These are phyloP conservation scores for Durio zibethinus DNA, from an alignment of 345 rosid species.

Conservation along the genomic window DNA sequence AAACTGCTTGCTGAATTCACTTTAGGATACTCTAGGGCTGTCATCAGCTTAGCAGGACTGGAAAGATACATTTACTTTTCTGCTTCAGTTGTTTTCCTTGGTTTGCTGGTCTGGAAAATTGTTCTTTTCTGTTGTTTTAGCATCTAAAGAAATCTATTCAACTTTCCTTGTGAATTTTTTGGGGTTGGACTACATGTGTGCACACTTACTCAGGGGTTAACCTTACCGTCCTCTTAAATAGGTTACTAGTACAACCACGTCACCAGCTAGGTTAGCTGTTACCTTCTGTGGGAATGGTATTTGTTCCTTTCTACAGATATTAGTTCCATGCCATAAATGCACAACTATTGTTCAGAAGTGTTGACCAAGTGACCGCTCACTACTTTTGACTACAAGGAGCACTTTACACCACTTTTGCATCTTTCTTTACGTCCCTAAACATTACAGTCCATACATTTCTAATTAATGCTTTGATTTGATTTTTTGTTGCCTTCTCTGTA, in stretches of 20 bases:
- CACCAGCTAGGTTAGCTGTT: neutral
- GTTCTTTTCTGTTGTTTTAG: neutral
- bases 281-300: no score
- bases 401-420: neutral
- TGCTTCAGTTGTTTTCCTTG: neutral
- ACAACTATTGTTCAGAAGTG: neutral
- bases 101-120: neutral
- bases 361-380: neutral
- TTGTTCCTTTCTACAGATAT: no score
- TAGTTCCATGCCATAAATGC: neutral
- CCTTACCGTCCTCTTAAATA: neutral
- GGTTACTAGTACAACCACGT: neutral
- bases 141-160: neutral
- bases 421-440: neutral
- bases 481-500: neutral
- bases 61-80: neutral
- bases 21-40: neutral
- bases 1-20: neutral
- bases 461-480: neutral
- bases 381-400: neutral
- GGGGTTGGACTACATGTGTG: neutral
- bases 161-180: neutral
- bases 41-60: neutral
- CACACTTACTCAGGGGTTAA: neutral
- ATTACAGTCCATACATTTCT: neutral